A percentile compares a stretch with the other conserved stretches of the same genome.
Conservation (phyloP, 345 rosid genomes). For the Lepidium didymum region DNA sequence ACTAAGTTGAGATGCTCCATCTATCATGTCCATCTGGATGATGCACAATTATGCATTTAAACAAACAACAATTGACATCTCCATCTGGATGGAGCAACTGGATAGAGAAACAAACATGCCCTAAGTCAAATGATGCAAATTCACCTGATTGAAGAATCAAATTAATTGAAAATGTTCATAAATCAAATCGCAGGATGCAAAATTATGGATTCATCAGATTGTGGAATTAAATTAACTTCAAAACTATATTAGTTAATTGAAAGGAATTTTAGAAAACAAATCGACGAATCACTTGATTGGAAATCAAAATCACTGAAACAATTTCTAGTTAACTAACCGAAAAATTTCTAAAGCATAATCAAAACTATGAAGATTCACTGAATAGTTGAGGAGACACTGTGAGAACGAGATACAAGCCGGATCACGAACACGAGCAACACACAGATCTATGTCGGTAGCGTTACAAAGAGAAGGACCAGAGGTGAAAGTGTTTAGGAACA, state of each 20-base stretch:
- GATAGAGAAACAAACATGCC: no score
- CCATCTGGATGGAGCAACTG: no score
- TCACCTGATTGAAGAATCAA: not conserved
- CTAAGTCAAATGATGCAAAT: not conserved
- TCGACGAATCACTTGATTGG: not conserved
- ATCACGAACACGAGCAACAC: conserved; percentile 77
- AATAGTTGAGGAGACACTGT: conserved; percentile 92
- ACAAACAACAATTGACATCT: no score
- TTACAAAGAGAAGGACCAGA: conserved; percentile 62
- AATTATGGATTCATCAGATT: not conserved
- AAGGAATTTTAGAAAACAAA: not conserved
- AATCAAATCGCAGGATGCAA: not conserved
- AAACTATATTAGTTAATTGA: not conserved
- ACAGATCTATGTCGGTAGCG: conserved; percentile 89
- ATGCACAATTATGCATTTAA: no score
- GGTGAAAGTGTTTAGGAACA: conserved; percentile 74
- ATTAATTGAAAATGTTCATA: not conserved
- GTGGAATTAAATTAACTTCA: not conserved
- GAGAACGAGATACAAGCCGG: conserved; percentile 97
- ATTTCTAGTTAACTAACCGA: not conserved
- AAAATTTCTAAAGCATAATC: not conserved
- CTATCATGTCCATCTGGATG: no score
- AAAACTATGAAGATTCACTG: conserved; percentile 36
- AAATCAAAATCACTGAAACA: not conserved
- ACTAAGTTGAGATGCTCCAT: no score